A percentile compares a stretch with the other conserved stretches of the same genome.
phyloP scores from a whole-genome alignment of 345 rosid species.

The Eucalyptus dawsonii region DNA sequence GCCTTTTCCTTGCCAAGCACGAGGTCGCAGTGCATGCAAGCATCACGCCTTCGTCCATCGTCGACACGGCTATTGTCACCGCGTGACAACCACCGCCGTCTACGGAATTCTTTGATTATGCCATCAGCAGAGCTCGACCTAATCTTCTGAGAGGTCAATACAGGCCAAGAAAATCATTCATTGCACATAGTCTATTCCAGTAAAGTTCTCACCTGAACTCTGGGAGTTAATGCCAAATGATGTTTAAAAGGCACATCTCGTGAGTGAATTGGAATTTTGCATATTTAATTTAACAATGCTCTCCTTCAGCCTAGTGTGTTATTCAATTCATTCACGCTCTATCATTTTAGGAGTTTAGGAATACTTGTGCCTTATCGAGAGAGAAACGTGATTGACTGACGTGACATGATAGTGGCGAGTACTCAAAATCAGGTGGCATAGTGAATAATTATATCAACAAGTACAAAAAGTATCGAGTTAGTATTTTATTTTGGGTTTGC shows the following conservation, averaged over 20 bases:
- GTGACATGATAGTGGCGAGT: rapidly evolving
- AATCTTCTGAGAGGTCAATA: background rate
- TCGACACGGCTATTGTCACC: too few species aligned
- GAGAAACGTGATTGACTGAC: background rate
- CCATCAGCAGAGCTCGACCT: background rate
- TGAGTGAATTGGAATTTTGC: background rate
- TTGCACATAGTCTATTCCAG: background rate
- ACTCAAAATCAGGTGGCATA: rapidly evolving
- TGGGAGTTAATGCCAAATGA: background rate
- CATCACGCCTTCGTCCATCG: background rate
- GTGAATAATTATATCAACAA: rapidly evolving
- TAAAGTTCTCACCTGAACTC: background rate
- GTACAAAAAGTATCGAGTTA: background rate
- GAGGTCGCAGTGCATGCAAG: background rate
- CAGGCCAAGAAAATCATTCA: background rate
- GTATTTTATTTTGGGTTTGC: background rate
- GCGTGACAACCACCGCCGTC: background rate
- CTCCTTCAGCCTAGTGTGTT: background rate
- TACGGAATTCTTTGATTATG: background rate
- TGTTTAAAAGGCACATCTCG: background rate
- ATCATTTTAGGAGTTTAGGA: background rate
- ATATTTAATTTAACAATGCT: background rate
- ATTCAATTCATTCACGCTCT: background rate
- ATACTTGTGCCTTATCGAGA: background rate
- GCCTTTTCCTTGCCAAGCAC: background rate